These are phyloP conservation scores for Arthrobotrys conoides DNA, from an alignment of 2,329 filamentous ascomycete genomes.

Conservation along the genomic window DNA sequence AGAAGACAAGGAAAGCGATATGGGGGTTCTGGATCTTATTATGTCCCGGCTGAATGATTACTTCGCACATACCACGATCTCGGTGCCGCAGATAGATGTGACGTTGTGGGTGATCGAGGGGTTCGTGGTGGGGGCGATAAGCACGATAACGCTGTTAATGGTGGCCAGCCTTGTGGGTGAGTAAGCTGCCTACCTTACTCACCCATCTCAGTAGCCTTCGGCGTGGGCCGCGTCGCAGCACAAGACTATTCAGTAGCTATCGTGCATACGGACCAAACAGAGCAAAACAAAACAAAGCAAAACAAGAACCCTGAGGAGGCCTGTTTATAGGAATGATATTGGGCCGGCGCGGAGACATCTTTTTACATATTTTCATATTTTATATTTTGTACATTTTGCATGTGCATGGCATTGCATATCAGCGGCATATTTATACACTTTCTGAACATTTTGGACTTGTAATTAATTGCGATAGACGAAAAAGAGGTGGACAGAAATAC, in stretches of 20 bases:
- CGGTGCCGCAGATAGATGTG: constrained; percentile 56
- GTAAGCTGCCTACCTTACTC: not conserved
- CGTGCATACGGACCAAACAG: not conserved
- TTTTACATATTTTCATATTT: constrained; percentile 6
- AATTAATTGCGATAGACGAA: constrained; percentile 4
- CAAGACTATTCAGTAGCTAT: too few relatives aligned
- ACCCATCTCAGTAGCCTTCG: too few relatives aligned
- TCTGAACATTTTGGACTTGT: constrained; percentile 1
- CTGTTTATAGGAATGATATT: not conserved
- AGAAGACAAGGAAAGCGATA: constrained; percentile 13
- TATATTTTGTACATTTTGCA: constrained; percentile 25
- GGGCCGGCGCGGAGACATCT: not conserved
- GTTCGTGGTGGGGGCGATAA: constrained; percentile 48
- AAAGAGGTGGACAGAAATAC: not conserved
- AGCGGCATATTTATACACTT: constrained; percentile 22
- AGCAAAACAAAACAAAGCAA: not conserved
- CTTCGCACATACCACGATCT: constrained; percentile 61
- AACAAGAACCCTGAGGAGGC: not conserved
- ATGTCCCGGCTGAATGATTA: constrained; percentile 41
- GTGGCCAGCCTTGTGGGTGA: constrained; percentile 28
- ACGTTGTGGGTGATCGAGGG: constrained; percentile 60
- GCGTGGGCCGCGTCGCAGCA: too few relatives aligned
- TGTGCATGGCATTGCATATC: constrained; percentile 31
- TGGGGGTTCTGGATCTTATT: constrained; percentile 13
- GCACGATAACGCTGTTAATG: constrained; percentile 36